phyloP scores from a whole-genome alignment of 2,329 filamentous ascomycete species.

The Zelopaecilomyces penicillatus region DNA sequence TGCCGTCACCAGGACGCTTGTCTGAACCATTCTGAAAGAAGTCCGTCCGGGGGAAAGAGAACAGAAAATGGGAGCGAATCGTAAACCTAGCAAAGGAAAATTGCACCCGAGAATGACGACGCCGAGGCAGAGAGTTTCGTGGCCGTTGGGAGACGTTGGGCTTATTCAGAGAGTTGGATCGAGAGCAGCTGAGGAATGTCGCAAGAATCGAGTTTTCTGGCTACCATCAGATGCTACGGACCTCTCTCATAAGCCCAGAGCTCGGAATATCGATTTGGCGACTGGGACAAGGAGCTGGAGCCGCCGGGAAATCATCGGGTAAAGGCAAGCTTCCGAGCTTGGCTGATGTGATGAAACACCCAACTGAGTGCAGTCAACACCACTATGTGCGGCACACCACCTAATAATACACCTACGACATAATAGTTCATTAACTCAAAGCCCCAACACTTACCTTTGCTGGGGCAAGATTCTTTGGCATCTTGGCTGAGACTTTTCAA shows the following conservation, averaged over 20 bases:
- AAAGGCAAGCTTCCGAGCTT: neutral
- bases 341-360: constrained; percentile 2
- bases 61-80: neutral
- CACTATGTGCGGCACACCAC: too few relatives aligned
- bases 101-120: neutral
- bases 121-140: constrained; percentile 2
- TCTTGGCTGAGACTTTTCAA: too few relatives aligned
- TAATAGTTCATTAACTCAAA: too few relatives aligned
- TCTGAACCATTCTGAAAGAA: constrained; percentile 35
- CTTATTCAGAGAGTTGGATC: too few relatives aligned
- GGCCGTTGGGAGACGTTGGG: neutral
- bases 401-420: too few relatives aligned
- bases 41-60: neutral
- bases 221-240: too few relatives aligned
- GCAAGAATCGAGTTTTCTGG: too few relatives aligned
- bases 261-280: constrained; percentile 13
- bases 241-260: neutral
- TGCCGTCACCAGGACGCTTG: constrained; percentile 50
- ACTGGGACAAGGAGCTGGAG: neutral
- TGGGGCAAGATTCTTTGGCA: too few relatives aligned
- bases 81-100: constrained; percentile 3
- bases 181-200: too few relatives aligned
- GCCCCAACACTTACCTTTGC: too few relatives aligned
- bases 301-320: constrained; percentile 15
- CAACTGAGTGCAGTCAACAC: neutral